Evolutionary conservation across 176 grass and related monocot species (phyloP).

Genomic region (Oryza meyeriana): DNA sequence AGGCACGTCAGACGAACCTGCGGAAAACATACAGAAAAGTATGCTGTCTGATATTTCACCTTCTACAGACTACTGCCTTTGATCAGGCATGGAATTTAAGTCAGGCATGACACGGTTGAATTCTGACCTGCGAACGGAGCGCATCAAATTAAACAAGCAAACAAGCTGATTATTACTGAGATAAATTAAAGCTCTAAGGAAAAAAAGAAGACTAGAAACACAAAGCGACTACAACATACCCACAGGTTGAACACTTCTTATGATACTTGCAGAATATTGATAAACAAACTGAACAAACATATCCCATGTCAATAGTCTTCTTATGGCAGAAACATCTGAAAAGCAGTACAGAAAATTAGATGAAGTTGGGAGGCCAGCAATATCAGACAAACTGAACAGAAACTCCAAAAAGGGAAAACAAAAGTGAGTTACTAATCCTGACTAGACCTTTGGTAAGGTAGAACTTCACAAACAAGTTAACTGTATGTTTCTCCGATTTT

Average conservation of each 20-base stretch:
- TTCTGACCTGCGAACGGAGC: conserved; percentile 56
- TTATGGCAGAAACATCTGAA: conserved; percentile 96
- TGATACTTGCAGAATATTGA: conserved; percentile 99
- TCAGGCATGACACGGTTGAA: conserved; percentile 60
- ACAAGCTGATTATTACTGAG: not conserved
- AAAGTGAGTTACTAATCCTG: not conserved
- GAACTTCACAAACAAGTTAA: not conserved
- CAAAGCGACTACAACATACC: conserved; percentile 47
- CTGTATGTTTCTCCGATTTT: not conserved
- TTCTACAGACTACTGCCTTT: conserved; percentile 39
- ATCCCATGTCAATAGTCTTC: conserved; percentile 96
- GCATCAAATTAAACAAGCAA: not conserved
- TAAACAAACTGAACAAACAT: conserved; percentile 94
- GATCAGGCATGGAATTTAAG: conserved; percentile 58
- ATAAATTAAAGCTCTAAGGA: not conserved
- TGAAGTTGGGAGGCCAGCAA: not conserved
- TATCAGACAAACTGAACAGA: not conserved
- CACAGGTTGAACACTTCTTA: conserved; percentile 95
- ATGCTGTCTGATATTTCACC: not conserved
- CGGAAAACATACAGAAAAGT: not conserved
- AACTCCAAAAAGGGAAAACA: not conserved
- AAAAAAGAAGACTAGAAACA: not conserved
- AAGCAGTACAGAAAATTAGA: conserved; percentile 17
- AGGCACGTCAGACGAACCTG: not conserved
- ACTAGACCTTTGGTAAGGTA: conserved; percentile 2